A percentile compares a stretch with the other conserved stretches of the same genome.
These are phyloP conservation scores for Fusarium sp. DNA, from an alignment of 2,329 filamentous ascomycete genomes.

Conservation along the genomic window DNA sequence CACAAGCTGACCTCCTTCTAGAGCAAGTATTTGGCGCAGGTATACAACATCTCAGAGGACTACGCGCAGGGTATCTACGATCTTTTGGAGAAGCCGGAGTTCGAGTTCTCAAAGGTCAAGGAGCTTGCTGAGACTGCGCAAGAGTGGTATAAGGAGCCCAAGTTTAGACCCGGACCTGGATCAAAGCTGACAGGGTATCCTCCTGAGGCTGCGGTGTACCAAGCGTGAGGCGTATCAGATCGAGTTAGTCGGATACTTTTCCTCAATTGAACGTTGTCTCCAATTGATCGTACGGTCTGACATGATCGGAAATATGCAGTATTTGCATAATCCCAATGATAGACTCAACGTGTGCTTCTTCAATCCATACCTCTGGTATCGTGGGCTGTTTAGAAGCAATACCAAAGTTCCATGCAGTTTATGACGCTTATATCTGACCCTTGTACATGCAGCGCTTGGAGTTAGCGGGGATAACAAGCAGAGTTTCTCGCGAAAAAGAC, in stretches of 20 bases:
- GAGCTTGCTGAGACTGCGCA: constrained; percentile 6
- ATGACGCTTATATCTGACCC: constrained; percentile 7
- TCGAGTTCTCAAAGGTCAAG: constrained; percentile 3
- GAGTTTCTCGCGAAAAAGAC: neutral
- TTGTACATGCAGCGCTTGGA: constrained; percentile 1
- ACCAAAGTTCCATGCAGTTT: neutral
- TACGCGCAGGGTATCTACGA: constrained; percentile 3
- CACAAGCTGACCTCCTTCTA: neutral
- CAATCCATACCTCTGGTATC: too few relatives aligned
- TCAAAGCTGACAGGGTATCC: neutral
- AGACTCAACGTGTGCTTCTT: neutral
- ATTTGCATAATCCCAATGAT: neutral
- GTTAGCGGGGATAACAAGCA: constrained; percentile 12
- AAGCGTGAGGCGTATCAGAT: neutral
- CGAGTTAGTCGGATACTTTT: rapidly evolving
- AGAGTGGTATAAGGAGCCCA: constrained; percentile 11
- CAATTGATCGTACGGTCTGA: neutral
- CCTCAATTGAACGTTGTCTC: neutral
- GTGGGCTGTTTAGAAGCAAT: neutral
- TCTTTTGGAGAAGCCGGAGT: neutral
- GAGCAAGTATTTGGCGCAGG: constrained; percentile 8
- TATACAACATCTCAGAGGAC: constrained; percentile 6
- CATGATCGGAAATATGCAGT: neutral
- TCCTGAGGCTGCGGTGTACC: neutral
- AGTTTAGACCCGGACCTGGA: neutral